These are phyloP conservation scores for Agaricus subrufescens DNA, from an alignment of 768 basidiomycete species.

Conservation along the genomic window DNA sequence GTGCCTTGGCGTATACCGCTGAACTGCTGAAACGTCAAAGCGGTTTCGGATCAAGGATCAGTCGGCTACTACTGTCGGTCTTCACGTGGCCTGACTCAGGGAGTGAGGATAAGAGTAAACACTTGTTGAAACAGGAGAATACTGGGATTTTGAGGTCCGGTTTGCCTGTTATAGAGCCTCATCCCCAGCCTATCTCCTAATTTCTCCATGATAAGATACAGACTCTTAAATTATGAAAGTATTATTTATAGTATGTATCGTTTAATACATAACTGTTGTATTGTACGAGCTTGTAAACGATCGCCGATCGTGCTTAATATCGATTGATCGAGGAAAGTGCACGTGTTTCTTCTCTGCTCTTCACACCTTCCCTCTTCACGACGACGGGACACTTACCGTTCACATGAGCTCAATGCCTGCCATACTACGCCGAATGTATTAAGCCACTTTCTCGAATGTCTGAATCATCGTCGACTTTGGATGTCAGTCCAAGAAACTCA, in stretches of 20 bases:
- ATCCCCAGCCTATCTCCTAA: background rate
- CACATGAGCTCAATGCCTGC: conserved; percentile 7
- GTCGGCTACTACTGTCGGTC: background rate
- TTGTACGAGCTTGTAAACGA: no score
- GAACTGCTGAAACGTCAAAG: conserved; percentile 12
- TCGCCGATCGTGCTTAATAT: background rate
- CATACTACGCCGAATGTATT: conserved; percentile 22
- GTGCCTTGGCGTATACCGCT: conserved; percentile 16
- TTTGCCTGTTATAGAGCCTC: conserved; percentile 5
- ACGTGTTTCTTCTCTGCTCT: background rate
- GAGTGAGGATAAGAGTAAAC: background rate
- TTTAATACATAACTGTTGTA: no score
- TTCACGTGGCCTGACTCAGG: background rate
- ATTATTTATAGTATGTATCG: no score
- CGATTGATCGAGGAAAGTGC: background rate
- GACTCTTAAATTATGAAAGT: no score
- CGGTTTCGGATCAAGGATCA: conserved; percentile 5
- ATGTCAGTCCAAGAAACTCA: background rate
- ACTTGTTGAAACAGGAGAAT: background rate
- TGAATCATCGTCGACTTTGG: conserved; percentile 17
- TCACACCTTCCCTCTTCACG: background rate
- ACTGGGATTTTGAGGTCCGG: background rate
- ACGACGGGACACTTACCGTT: no score
- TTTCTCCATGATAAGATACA: background rate
- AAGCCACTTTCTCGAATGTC: conserved; percentile 28